Conservation (phyloP, 1,139 yeast genomes). For the Wickerhamiella infanticola region DNA sequence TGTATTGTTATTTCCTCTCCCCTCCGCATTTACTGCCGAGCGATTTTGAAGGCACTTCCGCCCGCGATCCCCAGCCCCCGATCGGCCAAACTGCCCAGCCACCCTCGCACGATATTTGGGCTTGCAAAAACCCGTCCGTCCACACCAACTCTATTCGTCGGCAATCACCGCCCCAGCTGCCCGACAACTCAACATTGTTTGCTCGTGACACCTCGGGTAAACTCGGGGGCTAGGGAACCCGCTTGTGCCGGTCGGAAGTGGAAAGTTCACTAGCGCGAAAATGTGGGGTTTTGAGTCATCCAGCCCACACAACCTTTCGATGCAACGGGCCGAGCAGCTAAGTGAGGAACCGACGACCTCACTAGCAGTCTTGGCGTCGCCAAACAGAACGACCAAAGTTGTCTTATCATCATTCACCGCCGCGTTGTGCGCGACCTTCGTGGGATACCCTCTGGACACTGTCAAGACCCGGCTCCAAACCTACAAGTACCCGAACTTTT, state of each 20-base stretch:
- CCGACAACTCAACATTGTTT: no score
- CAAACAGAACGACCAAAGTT: constrained; percentile 1
- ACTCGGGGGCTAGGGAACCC: no score
- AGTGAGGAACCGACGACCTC: constrained; percentile 11
- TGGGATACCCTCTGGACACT: constrained; percentile 71
- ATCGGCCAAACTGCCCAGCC: no score
- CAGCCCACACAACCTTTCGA: background rate
- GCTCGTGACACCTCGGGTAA: no score
- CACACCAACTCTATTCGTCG: no score
- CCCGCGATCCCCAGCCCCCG: no score
- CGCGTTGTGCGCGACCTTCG: constrained; percentile 48
- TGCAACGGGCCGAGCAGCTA: constrained; percentile 1
- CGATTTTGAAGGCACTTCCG: no score
- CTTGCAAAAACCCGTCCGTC: no score
- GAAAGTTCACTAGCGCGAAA: background rate
- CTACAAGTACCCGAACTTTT: constrained; percentile 42
- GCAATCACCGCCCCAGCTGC: no score
- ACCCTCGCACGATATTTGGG: no score
- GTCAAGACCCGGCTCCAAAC: constrained; percentile 78
- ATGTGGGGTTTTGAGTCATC: background rate
- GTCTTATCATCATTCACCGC: constrained; percentile 24
- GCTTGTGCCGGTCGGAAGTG: background rate
- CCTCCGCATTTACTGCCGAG: no score
- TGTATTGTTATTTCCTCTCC: no score
- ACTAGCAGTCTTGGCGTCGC: background rate